phyloP scores from a whole-genome alignment of 2,329 filamentous ascomycete species.

The Zalaria sp. region DNA sequence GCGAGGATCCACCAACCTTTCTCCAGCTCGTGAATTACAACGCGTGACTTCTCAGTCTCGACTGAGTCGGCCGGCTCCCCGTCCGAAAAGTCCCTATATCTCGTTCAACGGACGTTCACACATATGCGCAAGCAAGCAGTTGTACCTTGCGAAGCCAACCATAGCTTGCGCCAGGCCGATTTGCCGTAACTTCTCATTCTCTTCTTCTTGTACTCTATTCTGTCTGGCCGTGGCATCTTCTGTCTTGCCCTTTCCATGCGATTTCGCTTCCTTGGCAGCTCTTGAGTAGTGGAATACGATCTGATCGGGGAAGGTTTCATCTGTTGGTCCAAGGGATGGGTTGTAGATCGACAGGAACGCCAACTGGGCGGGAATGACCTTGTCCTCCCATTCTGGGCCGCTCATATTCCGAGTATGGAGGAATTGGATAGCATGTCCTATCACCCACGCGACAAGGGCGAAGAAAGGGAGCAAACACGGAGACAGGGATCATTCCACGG shows the following conservation, averaged over 20 bases:
- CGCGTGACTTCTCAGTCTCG: slow-evolving; percentile 78
- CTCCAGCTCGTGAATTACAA: slow-evolving; percentile 79
- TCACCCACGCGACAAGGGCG: too few relatives aligned
- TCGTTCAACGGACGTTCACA: slow-evolving; percentile 12
- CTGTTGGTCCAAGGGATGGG: slow-evolving; percentile 58
- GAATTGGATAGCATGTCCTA: too few relatives aligned
- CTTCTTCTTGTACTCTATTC: slow-evolving; percentile 22
- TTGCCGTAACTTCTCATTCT: slow-evolving; percentile 78
- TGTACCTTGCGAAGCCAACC: slow-evolving; percentile 68
- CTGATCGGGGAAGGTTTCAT: slow-evolving; percentile 64
- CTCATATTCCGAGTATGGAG: not conserved
- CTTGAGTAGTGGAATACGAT: slow-evolving; percentile 82
- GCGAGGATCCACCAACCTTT: slow-evolving; percentile 90
- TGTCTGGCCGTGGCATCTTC: slow-evolving; percentile 11
- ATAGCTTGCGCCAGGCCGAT: slow-evolving; percentile 95
- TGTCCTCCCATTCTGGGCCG: not conserved
- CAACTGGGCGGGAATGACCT: slow-evolving; percentile 55
- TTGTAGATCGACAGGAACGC: slow-evolving; percentile 94
- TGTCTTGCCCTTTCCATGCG: slow-evolving; percentile 11
- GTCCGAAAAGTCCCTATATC: slow-evolving; percentile 59
- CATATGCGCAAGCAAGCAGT: not conserved
- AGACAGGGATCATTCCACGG: too few relatives aligned
- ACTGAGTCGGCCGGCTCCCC: slow-evolving; percentile 67
- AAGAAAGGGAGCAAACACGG: too few relatives aligned
- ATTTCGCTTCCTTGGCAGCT: slow-evolving; percentile 14